Evolutionary conservation across 2,329 filamentous ascomycete genomes (phyloP), one percentile per base, ranked within the genome.

Genomic region (Dactylellina cionopaga): DNA sequence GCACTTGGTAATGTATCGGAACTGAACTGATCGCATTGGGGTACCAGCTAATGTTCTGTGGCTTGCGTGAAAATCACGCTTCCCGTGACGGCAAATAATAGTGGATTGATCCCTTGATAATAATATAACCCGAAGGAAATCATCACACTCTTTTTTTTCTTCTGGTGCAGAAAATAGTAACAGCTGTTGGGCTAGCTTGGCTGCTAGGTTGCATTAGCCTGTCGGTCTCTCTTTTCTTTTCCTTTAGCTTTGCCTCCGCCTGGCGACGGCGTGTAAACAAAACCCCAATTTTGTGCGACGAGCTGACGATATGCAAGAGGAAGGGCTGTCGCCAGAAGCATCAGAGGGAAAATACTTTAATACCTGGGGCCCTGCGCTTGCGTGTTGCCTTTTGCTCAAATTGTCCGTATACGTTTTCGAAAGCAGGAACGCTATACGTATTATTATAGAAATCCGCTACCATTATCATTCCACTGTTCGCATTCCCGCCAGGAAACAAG

Each of bases 31-130:
- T 33, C 13, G 31, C 6, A 33, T 6, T 13, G 6, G 13, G 31
- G 13, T 33, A 13, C 5, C 6, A 6, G 44, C 5, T 24, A 15
- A 22, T 19, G 13, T n/a, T 27, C 25, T 52, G 63, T 68, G 63
- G 63, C 63, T 68, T 68, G 63, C 29, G 25, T 35, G 63, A 54
- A 59, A 59, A 68, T 68, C 63, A 60, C 52, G 63, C 63, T 58
- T 43, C 44, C 58, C 13, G 44, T 52, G 43, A 31, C 44, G 54
- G 51, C 25, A 68, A 35, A 33, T 58, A 44, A 33, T 58, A 19
- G 35, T 25, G 35, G 13, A 39, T 5, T 7, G 33, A 22, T 43
- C 62, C 62, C 51, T 49, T 10, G 27, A 25, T 35, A 27, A 22
- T 39, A 35, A 55, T 37, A 55, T 44, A 19, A 39, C 43, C 59